Base-by-base conservation (phyloP, 495 filamentous ascomycete genomes). In the Penicillium psychrofluorescens region DNA sequence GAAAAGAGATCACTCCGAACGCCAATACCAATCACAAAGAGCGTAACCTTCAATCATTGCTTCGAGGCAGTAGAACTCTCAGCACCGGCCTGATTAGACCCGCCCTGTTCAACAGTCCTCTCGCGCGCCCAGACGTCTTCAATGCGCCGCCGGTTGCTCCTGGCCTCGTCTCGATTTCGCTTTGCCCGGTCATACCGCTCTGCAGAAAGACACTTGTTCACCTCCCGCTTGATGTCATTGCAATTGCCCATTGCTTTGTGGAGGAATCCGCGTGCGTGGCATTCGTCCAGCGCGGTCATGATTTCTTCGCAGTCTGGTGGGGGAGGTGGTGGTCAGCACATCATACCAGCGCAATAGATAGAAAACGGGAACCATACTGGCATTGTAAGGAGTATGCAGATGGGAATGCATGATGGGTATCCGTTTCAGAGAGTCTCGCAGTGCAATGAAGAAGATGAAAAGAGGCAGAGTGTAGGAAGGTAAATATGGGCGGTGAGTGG, bases 281-380 rank as follows among this genome's bases (percentile, higher is more conserved):
- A 98, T 72, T 95, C 89, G 43, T 97, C 92, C 45, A 98, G 85
- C 39, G 86, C 84, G 13, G 67, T 79, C 85, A 96, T 95, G 54
- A 97, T 77, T 50, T 90, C 89, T 66, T 90, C 86, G 76, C 92
- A 98, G 48, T 81, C 94, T 98, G 51, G 11, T 34, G 22, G 22
- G 22, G 15, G n/a, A n/a, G 9, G 32, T 34, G 7, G 9, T 8
- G 2, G 32, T 34, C 10, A 34, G n/a, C 10, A 34, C n/a, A 34
- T 34, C 10, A 34, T 34, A 34, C n/a, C 32, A 8, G 6, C 22
- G 22, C 22, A 28, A 32, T 33, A 15, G 7, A 13, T 38, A 29
- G 7, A 27, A 7, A 16, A 1, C 15, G 37, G 13, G 29, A 22
- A 29, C 68, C 71, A 27, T 77, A 95, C 92, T 89, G 62, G 68